A percentile compares a stretch with the other conserved stretches of the same genome.
Evolutionary conservation across 768 basidiomycete species (phyloP).

Genomic region (Tylopilus felleus): DNA sequence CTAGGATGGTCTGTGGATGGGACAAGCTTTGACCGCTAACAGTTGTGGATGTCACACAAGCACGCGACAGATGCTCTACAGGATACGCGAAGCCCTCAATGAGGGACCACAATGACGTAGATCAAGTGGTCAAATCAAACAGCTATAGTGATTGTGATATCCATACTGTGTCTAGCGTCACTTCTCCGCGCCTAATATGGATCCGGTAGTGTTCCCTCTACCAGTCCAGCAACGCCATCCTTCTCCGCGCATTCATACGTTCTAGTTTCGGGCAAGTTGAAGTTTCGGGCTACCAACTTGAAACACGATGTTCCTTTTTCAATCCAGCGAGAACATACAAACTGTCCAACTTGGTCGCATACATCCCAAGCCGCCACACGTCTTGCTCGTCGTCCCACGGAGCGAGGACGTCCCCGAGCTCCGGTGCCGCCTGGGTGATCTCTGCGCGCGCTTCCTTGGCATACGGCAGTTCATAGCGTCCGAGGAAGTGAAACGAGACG

Average conservation of each 20-base stretch:
- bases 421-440: constrained; percentile 9
- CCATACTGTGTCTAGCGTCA: neutral
- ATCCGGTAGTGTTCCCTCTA: constrained; percentile 11
- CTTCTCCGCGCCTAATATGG: constrained; percentile 11
- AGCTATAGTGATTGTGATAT: neutral
- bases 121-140: neutral
- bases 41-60: too few species aligned
- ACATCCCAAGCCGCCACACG: constrained; percentile 24
- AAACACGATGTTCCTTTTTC: neutral
- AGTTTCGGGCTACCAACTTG: too few species aligned
- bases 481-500: constrained; percentile 26
- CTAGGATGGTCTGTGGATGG: neutral
- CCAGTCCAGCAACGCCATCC: constrained; percentile 15
- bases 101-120: neutral
- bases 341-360: constrained; percentile 27
- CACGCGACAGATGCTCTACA: neutral
- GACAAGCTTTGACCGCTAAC: neutral
- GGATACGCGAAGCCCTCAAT: too few species aligned
- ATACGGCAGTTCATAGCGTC: constrained; percentile 20
- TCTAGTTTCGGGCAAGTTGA: too few species aligned
- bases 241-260: constrained; percentile 20
- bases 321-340: constrained; percentile 16
- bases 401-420: constrained; percentile 16
- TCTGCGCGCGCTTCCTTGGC: constrained; percentile 18
- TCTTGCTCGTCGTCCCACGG: constrained; percentile 30